Conservation (phyloP, 495 filamentous ascomycete species). For the Durotheca rogersii region DNA sequence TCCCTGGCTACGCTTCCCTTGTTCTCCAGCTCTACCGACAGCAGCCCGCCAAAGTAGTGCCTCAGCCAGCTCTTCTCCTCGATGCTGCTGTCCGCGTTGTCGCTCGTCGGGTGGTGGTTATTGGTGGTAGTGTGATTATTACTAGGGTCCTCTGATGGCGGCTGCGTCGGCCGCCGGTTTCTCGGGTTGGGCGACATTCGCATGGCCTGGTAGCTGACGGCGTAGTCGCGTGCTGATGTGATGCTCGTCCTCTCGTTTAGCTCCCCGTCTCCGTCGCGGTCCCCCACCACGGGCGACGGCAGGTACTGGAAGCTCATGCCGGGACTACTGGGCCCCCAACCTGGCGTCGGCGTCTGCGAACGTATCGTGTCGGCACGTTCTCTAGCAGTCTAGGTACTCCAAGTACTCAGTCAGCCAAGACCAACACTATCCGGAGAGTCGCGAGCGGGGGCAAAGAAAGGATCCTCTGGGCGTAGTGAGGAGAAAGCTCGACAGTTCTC, state of each 20-base stretch:
- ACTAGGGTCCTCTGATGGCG: conserved; percentile 16
- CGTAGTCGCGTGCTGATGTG: conserved; percentile 27
- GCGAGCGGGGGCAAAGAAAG: neutral
- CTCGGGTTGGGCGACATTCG: conserved; percentile 29
- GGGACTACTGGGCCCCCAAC: conserved; percentile 10
- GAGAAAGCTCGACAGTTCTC: neutral
- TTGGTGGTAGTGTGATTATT: too few species aligned
- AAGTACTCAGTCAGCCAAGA: conserved; percentile 12
- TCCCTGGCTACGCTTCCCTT: conserved; percentile 95
- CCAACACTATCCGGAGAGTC: neutral
- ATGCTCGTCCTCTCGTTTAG: conserved; percentile 37
- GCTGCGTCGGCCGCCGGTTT: conserved; percentile 17
- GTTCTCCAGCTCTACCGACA: conserved; percentile 88
- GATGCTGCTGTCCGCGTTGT: conserved; percentile 2
- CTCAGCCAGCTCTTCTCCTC: conserved; percentile 38
- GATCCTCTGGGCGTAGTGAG: too few species aligned
- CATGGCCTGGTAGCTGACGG: conserved; percentile 41
- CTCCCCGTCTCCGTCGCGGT: conserved; percentile 29
- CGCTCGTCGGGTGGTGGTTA: conserved; percentile 7
- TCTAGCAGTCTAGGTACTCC: conserved; percentile 28
- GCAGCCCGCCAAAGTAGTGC: conserved; percentile 64
- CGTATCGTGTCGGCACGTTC: conserved; percentile 34
- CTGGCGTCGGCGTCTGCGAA: conserved; percentile 3
- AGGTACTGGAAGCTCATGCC: conserved; percentile 27
- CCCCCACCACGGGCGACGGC: neutral